These are phyloP conservation scores for Exserohilum rostratum DNA, from an alignment of 2,329 filamentous ascomycete genomes.

Conservation along the genomic window DNA sequence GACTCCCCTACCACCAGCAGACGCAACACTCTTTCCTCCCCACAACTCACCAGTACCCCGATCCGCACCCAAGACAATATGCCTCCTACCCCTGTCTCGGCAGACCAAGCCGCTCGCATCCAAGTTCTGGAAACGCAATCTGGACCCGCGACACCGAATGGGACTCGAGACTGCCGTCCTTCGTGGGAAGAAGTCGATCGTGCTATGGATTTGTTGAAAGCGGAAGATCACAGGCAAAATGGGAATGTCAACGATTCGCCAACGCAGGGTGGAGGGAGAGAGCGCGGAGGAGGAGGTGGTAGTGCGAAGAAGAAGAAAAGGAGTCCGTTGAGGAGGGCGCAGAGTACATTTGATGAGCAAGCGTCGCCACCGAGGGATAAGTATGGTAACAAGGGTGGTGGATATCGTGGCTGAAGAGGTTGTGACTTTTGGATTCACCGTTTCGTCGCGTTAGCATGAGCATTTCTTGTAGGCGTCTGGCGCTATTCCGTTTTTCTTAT, in stretches of 20 bases:
- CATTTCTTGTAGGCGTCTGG: too few species aligned
- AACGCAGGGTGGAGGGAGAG: background rate
- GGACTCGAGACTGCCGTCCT: constrained; percentile 46
- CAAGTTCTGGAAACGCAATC: constrained; percentile 50
- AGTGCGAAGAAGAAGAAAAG: constrained; percentile 27
- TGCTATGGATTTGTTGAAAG: constrained; percentile 41
- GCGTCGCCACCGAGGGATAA: too few species aligned
- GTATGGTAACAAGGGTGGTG: too few species aligned
- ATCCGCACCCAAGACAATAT: background rate
- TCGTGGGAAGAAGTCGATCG: constrained; percentile 48
- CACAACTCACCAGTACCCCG: constrained; percentile 17
- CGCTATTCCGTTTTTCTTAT: too few species aligned
- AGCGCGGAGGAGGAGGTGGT: background rate
- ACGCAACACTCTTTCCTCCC: background rate
- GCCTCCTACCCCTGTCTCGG: constrained; percentile 10
- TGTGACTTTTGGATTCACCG: too few species aligned
- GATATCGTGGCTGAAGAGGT: too few species aligned
- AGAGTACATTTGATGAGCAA: constrained; percentile 41
- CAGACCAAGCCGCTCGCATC: constrained; percentile 38
- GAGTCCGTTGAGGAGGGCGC: constrained; percentile 39
- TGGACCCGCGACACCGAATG: constrained; percentile 52
- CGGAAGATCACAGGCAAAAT: constrained; percentile 25
- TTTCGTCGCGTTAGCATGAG: too few species aligned
- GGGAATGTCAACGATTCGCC: constrained; percentile 20
- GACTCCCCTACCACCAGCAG: constrained; percentile 14